A percentile compares a stretch with the other conserved stretches of the same genome.
These are phyloP conservation scores for Neodidymelliopsis sp. DNA, from an alignment of 2,329 filamentous ascomycete genomes.

Conservation along the genomic window DNA sequence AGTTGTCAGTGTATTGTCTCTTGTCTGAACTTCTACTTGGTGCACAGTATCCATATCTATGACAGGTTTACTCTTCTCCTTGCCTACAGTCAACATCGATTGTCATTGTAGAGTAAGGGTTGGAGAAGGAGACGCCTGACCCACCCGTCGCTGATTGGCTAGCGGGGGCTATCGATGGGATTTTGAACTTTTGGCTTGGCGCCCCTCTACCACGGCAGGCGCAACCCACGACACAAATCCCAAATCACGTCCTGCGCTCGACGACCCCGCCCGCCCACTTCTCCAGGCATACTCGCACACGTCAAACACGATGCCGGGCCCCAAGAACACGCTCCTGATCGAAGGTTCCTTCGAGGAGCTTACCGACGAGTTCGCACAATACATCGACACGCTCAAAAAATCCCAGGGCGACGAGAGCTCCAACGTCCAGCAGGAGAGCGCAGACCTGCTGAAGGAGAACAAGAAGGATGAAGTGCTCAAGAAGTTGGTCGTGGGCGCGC, in stretches of 20 bases:
- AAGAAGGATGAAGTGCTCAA: constrained; percentile 86
- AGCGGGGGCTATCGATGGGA: constrained; percentile 5
- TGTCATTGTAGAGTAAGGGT: too few species aligned
- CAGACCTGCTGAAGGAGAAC: constrained; percentile 71
- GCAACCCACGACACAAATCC: constrained; percentile 20
- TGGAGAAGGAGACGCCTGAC: constrained; percentile 5
- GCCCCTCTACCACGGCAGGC: constrained; percentile 22
- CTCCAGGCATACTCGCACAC: constrained; percentile 32
- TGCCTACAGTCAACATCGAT: too few species aligned
- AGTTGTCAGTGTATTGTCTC: too few species aligned
- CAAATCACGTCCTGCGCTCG: constrained; percentile 21
- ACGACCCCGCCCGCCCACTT: constrained; percentile 23
- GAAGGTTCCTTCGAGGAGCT: constrained; percentile 95
- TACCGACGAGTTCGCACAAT: constrained; percentile 91
- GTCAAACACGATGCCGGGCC: constrained; percentile 62
- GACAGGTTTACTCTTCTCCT: too few species aligned
- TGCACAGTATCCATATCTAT: too few species aligned
- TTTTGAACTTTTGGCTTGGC: constrained; percentile 22
- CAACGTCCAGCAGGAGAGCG: constrained; percentile 67
- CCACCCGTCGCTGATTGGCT: constrained; percentile 3
- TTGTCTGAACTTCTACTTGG: too few species aligned
- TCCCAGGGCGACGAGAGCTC: constrained; percentile 60
- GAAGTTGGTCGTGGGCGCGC: constrained; percentile 83
- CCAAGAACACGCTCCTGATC: constrained; percentile 72
- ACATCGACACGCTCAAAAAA: constrained; percentile 84